phyloP scores from a whole-genome alignment of 768 basidiomycete species.

The Xanthoconium stramineum region DNA sequence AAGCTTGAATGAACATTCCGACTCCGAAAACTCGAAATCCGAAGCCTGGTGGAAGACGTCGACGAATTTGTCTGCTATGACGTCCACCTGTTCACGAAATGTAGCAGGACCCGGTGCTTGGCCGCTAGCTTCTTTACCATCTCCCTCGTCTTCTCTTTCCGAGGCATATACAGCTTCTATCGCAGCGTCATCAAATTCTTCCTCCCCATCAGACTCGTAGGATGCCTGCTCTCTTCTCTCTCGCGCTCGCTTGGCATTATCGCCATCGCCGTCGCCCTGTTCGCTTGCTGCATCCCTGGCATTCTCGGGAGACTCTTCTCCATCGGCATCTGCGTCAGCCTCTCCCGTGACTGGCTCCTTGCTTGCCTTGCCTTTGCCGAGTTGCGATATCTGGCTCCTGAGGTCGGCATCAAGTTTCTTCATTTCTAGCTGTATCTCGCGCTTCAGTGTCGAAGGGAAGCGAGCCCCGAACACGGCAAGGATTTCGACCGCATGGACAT shows the following conservation, averaged over 20 bases:
- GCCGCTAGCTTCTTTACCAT: slow-evolving; percentile 26
- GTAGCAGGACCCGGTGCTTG: slow-evolving; percentile 20
- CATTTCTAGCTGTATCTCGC: slow-evolving; percentile 83
- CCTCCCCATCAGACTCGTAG: slow-evolving; percentile 61
- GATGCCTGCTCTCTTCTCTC: slow-evolving; percentile 72
- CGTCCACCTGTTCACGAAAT: slow-evolving; percentile 41
- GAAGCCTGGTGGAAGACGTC: slow-evolving; percentile 61
- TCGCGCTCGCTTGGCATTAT: slow-evolving; percentile 68
- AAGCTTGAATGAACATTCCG: slow-evolving; percentile 73
- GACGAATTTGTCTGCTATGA: slow-evolving; percentile 51
- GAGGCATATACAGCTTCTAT: slow-evolving; percentile 65
- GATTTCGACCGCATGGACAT: slow-evolving; percentile 68
- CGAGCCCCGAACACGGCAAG: slow-evolving; percentile 65
- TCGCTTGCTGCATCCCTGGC: slow-evolving; percentile 71
- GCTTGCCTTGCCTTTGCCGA: slow-evolving; percentile 74
- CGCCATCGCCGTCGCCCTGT: slow-evolving; percentile 78
- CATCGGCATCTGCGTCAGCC: slow-evolving; percentile 50
- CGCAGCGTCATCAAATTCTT: slow-evolving; percentile 47
- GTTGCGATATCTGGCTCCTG: slow-evolving; percentile 71
- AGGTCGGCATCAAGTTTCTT: slow-evolving; percentile 78
- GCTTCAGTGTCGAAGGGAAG: slow-evolving; percentile 80
- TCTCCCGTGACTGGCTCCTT: slow-evolving; percentile 41
- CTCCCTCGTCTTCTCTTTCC: slow-evolving; percentile 39
- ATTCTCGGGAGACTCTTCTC: slow-evolving; percentile 38
- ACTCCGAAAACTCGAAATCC: slow-evolving; percentile 66